Conservation (phyloP, 768 basidiomycete genomes). For the Boletus reticulatus region DNA sequence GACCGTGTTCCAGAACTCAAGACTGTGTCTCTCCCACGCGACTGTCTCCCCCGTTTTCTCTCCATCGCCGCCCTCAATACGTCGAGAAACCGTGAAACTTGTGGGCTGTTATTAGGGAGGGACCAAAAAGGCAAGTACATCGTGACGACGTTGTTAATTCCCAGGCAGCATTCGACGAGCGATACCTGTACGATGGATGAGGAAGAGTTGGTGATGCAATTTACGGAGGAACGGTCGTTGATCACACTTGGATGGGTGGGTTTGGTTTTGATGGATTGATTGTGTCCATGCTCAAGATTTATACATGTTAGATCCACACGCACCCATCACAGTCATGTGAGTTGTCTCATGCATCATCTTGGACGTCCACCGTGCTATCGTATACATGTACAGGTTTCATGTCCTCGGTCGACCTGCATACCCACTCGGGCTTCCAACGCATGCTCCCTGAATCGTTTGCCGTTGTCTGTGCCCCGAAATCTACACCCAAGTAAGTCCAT, state of each 20-base stretch:
- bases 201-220: constrained; percentile 82
- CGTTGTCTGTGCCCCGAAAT: constrained; percentile 85
- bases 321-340: constrained; percentile 87
- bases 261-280: not conserved
- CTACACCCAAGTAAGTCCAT: constrained; percentile 62
- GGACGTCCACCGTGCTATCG: not conserved
- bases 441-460: constrained; percentile 93
- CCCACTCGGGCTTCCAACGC: constrained; percentile 83
- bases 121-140: constrained; percentile 55
- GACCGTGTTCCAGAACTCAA: constrained; percentile 49
- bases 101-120: constrained; percentile 80
- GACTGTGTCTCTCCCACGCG: constrained; percentile 65
- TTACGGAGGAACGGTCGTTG: constrained; percentile 76
- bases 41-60: constrained; percentile 73
- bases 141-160: constrained; percentile 82
- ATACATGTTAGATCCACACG: constrained; percentile 70
- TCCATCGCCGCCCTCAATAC: constrained; percentile 80
- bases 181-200: constrained; percentile 94
- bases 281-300: not conserved
- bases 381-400: constrained; percentile 64
- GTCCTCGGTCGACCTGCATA: constrained; percentile 92
- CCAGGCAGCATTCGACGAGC: constrained; percentile 83
- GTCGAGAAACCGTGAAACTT: constrained; percentile 76
- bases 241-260: constrained; percentile 92
- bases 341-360: constrained; percentile 21